Percentiles rank a stretch among this genome's conserved stretches.
phyloP scores from a whole-genome alignment of 208 protist genomes.

The Wallacemonas sp. region DNA sequence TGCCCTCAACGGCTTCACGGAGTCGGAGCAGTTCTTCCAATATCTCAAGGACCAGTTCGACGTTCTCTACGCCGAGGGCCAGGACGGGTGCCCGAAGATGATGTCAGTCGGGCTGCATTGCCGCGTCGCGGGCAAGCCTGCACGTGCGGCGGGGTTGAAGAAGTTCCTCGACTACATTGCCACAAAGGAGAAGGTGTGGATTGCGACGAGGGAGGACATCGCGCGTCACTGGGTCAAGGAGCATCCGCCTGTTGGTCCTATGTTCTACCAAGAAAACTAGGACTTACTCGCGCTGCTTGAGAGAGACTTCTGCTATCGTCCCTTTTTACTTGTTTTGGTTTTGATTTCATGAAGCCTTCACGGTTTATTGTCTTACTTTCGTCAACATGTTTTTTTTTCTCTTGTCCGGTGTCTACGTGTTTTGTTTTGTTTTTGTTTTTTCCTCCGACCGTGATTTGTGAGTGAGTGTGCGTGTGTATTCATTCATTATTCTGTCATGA shows the following conservation, averaged over 20 bases:
- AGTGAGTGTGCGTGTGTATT: too few relatives aligned
- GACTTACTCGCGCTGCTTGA: too few relatives aligned
- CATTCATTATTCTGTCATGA: too few relatives aligned
- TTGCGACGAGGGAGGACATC: slow-evolving; percentile 31
- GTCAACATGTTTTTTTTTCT: too few relatives aligned
- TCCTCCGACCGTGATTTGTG: too few relatives aligned
- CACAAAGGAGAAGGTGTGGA: slow-evolving; percentile 29
- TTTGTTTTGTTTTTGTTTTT: too few relatives aligned
- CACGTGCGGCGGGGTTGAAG: slow-evolving; percentile 20
- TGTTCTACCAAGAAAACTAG: slow-evolving; percentile 32
- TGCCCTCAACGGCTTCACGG: slow-evolving; percentile 36
- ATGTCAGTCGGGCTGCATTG: slow-evolving; percentile 41
- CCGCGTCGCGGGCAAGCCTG: slow-evolving; percentile 32
- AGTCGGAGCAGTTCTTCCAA: slow-evolving; percentile 39
- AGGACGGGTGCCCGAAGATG: slow-evolving; percentile 23
- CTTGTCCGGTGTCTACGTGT: too few relatives aligned
- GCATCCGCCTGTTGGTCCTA: slow-evolving; percentile 26
- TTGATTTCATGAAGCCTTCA: too few relatives aligned
- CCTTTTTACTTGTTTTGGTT: too few relatives aligned
- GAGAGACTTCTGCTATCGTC: too few relatives aligned
- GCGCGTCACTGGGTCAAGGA: slow-evolving; percentile 26
- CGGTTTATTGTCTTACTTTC: too few relatives aligned
- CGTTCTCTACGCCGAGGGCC: slow-evolving; percentile 36
- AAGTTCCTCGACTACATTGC: slow-evolving; percentile 29
- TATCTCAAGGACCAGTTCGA: slow-evolving; percentile 41